Base-by-base conservation (phyloP, 495 filamentous ascomycete species). In the Tuber microsphaerosporum region DNA sequence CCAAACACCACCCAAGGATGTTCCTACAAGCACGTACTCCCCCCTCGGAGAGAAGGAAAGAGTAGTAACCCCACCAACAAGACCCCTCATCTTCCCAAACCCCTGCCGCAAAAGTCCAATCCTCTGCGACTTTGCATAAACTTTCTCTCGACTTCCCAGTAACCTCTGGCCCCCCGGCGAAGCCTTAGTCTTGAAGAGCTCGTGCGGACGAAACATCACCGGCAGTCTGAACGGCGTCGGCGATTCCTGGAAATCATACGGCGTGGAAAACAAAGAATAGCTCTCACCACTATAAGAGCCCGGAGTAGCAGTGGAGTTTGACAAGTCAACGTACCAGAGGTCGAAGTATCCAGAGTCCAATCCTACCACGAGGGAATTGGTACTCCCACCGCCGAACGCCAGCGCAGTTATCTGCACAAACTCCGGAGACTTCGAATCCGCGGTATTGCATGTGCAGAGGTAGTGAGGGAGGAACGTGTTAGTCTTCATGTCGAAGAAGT, bases 261-360 rank as follows among this genome's bases (percentile, higher is more conserved):
- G 56, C 12, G 56, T 2, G 56, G 26, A 34, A 34, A 65, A 65
- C 5, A 65, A 8, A 16, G 26, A 65, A 31, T 31, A 61, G 17
- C 5, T 19, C 56, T 26, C 56, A 34, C 12, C 5, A 9, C 6
- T n/a, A 19, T 17, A 65, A 2, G 26, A 65, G 1, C 56, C 26
- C 56, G 14, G 31, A 8, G 14, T 4, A 65, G 56, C 26, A 14
- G 56, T 65, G 56, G 56, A 34, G 7, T 31, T 65, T 14, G 56
- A 65, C 14, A 79, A 65, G 39, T 79, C 70, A n/a, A 79, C 26
- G 9, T 61, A 73, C 77, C 77, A 79, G 9, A 79, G 22, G 56
- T 79, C 76, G 0, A 79, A 73, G 19, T 26, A 79, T 2, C 77
- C 77, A 8, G 34, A 70, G 45, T 79, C 77, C 76, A 79, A 44